Evolutionary conservation across 345 rosid species (phyloP), one percentile per base, ranked within the genome.

Genomic region (Dipteronia sinensis): DNA sequence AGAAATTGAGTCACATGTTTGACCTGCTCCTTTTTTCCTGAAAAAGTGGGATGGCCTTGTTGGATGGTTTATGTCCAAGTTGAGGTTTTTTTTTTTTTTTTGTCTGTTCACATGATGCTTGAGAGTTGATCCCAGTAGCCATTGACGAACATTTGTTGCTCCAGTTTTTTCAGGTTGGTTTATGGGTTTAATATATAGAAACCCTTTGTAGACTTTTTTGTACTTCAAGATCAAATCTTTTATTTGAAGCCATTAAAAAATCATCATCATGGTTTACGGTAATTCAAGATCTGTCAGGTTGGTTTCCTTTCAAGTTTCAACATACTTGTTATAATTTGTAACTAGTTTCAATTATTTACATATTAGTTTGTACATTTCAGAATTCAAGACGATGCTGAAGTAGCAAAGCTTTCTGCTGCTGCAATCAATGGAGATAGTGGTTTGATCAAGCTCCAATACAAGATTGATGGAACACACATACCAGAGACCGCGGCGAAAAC

Each of bases 251-350:
- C 6, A 12, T 34, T 34, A 34, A 34, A 34, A 34, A 6, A 34
- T 4, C 38, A 34, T 34, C 67, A 75, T 67, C 62, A 86, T 86
- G 86, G 90, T 80, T 64, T 86, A 46, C 82, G 78, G 71, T 46
- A 77, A 86, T 79, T 83, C 94, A 79, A 90, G 92, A 89, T 90
- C 93, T 72, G 91, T 89, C 31, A 94, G 98, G 97, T 94, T 70
- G 62, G 87, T 76, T 61, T 9, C 4, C 55, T n/a, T 31, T 69
- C 68, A 77, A 19, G 42, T 20, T 70, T 80, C 59, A 71, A 74
- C 62, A 16, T 42, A 7, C 63, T 70, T 61, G 6, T 17, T 38
- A 13, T 19, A 65, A 20, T 34, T 47, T 31, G 1, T 29, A 17
- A 49, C 4, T 27, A 31, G 42, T 22, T 49, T 29, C 8, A 19